Conservation (phyloP, 306 rosid species). For the Dryas octopetala region DNA sequence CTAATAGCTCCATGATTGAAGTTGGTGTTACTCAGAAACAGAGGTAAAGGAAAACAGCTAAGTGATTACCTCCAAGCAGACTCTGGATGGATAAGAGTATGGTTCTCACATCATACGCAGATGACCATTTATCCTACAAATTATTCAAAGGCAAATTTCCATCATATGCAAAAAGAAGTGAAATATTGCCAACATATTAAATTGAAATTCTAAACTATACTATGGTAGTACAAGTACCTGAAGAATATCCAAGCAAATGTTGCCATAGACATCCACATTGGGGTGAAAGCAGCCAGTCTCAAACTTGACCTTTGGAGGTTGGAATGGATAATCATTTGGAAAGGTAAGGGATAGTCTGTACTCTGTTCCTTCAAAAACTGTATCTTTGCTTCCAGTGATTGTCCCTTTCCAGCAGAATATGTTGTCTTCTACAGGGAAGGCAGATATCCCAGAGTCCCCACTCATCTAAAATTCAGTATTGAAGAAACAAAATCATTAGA, state of each 20-base stretch:
- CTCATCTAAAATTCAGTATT: conserved; percentile 59
- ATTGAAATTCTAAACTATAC: neutral
- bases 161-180: neutral
- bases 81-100: conserved; percentile 76
- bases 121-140: conserved; percentile 78
- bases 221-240: conserved; percentile 51
- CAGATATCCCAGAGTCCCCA: conserved; percentile 89
- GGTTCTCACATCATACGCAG: conserved; percentile 84
- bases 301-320: conserved; percentile 92
- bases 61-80: conserved; percentile 73
- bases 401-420: conserved; percentile 97
- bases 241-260: conserved; percentile 96
- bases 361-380: conserved; percentile 87
- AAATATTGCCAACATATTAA: no score
- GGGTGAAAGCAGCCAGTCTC: conserved; percentile 89
- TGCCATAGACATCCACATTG: conserved; percentile 78
- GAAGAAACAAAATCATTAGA: neutral
- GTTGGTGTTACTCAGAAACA: neutral
- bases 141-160: neutral
- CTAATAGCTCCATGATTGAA: neutral
- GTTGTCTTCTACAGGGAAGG: conserved; percentile 94
- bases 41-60: neutral
- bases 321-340: conserved; percentile 90
- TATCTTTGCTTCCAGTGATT: conserved; percentile 86
- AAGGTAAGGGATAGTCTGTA: conserved; percentile 76